These are phyloP conservation scores for Castanospermum australe DNA, from an alignment of 306 rosid genomes.

Conservation along the genomic window DNA sequence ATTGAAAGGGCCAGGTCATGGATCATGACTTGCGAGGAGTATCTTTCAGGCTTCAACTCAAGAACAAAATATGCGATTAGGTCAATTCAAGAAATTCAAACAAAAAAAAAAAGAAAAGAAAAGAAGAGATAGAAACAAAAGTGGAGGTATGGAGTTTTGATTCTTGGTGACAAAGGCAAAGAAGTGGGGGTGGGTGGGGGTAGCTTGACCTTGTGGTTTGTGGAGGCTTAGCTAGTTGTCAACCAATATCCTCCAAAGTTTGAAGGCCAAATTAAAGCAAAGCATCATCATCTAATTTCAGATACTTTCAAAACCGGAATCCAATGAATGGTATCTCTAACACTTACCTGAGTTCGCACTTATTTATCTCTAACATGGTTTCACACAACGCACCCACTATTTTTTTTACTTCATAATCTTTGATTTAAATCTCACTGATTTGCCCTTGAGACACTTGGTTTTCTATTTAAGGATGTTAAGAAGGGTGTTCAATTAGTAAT, in stretches of 20 bases:
- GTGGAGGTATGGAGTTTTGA: constrained; percentile 38
- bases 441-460: neutral
- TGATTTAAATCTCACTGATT: neutral
- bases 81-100: constrained; percentile 26
- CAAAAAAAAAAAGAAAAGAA: neutral
- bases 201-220: constrained; percentile 47
- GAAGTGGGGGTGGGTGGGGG: constrained; percentile 29
- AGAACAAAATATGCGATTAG: constrained; percentile 34
- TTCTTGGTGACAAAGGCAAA: constrained; percentile 25
- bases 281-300: constrained; percentile 11
- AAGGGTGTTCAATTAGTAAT: neutral
- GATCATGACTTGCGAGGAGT: constrained; percentile 34
- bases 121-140: constrained; percentile 7
- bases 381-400: neutral
- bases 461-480: neutral
- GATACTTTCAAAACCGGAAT: constrained; percentile 41
- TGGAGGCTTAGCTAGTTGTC: constrained; percentile 43
- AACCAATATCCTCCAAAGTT: constrained; percentile 40
- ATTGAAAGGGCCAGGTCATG: constrained; percentile 34
- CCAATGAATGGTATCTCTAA: constrained; percentile 42
- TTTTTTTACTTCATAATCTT: neutral
- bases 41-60: constrained; percentile 35
- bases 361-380: neutral
- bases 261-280: constrained; percentile 39
- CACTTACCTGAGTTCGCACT: neutral